A percentile compares a stretch with the other conserved stretches of the same genome.
These are phyloP conservation scores for Blastobotrys robertii DNA, from an alignment of 805 yeast species.

Conservation along the genomic window DNA sequence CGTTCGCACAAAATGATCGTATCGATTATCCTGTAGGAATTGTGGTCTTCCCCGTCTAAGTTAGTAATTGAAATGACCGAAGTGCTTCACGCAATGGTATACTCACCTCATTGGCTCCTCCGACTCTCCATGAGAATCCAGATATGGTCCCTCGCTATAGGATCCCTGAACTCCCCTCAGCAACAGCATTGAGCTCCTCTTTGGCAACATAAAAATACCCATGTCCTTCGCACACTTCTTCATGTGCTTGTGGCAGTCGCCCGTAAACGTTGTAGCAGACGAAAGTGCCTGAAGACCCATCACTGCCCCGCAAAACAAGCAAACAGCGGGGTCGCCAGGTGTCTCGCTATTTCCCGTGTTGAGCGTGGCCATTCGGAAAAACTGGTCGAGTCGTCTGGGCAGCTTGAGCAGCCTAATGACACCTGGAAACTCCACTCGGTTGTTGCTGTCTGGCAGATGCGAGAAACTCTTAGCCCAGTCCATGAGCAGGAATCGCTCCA, in stretches of 20 bases:
- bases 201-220: slow-evolving; percentile 67
- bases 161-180: slow-evolving; percentile 73
- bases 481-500: background rate
- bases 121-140: slow-evolving; percentile 79
- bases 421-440: slow-evolving; percentile 52
- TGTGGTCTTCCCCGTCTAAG: slow-evolving; percentile 57
- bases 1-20: slow-evolving; percentile 52
- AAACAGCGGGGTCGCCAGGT: slow-evolving; percentile 67
- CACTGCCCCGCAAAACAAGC: slow-evolving; percentile 69
- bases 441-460: slow-evolving; percentile 1
- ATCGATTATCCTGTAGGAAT: slow-evolving; percentile 49
- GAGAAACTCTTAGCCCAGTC: slow-evolving; percentile 2
- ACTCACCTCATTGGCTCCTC: slow-evolving; percentile 51
- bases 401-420: slow-evolving; percentile 48
- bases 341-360: slow-evolving; percentile 1
- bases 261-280: slow-evolving; percentile 43
- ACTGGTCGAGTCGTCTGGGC: slow-evolving; percentile 57
- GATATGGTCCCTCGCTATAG: slow-evolving; percentile 72
- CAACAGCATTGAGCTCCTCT: slow-evolving; percentile 53
- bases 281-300: slow-evolving; percentile 54
- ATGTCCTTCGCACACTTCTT: slow-evolving; percentile 46
- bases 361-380: slow-evolving; percentile 39
- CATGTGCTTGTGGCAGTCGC: slow-evolving; percentile 74
- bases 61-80: slow-evolving; percentile 1
- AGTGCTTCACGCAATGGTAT: background rate